Base-by-base conservation (phyloP, 208 protist species). In the Leishmania gerbilli region DNA sequence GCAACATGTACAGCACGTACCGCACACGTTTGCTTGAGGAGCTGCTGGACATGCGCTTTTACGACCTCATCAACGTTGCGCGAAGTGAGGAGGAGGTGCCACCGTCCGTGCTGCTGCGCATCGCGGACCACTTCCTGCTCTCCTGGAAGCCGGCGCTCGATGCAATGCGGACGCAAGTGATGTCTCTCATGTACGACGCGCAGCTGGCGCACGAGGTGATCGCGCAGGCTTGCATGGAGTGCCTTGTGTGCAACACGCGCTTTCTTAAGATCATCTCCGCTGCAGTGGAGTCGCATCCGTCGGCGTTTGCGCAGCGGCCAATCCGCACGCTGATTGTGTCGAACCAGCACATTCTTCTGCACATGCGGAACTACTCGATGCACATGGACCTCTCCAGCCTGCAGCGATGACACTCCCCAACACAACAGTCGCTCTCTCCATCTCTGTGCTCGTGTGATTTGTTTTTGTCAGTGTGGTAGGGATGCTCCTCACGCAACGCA, bases 201-300 rank as follows among this genome's bases (percentile, higher is more conserved):
- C 81, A 68, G 45, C 82, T 92, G 31, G 81, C 87, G 40, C 84
- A 87, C n/a, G 92, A 96, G 74, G 51, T 95, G 5, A 86, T 92
- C 0, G 92, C 91, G 68, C 92, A 97, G 79, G 84, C 87, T 17
- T 97, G 94, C 84, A 96, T 94, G 87, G 89, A 97, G 60, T 88
- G 87, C 56, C 84, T 97, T 15, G 80, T 96, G 68, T 91, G 88
- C 85, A 97, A 97, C 76, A 92, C 91, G 24, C 86, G 90, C 15
- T 95, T 96, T 56, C 86, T 95, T 31, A 86, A 79, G 55, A 83
- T 86, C 64, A 77, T 95, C 8, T 83, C 90, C 3, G 65, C 55
- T 19, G 84, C 83, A 1, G 55, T 93, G 2, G 88, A 90, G 64
- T 51, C 64, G 7, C 42, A 79, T 37, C 62, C 78, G 5, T 72